A percentile compares a stretch with the other conserved stretches of the same genome.
phyloP scores from a whole-genome alignment of 495 filamentous ascomycete species.

The Astrothelium subdiscretum region DNA sequence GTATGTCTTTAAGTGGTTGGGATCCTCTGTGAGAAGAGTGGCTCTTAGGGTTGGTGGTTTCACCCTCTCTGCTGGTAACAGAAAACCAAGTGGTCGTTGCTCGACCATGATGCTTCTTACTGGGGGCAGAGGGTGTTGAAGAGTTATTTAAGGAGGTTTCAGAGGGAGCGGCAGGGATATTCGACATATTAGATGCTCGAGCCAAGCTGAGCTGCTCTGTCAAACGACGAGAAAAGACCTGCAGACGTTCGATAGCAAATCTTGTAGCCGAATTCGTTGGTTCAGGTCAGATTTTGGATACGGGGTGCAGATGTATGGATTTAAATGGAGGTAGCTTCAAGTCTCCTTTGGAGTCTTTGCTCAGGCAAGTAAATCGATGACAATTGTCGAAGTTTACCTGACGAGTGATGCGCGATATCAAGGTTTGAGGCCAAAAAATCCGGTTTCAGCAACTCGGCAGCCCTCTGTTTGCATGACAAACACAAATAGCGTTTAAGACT shows the following conservation, averaged over 20 bases:
- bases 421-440: not conserved
- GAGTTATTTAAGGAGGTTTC: not conserved
- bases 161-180: too few relatives aligned
- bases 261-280: too few relatives aligned
- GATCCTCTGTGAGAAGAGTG: not conserved
- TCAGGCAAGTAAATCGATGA: not conserved
- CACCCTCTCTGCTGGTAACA: not conserved
- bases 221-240: too few relatives aligned
- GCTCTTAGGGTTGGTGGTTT: not conserved
- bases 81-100: not conserved
- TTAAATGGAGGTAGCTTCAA: too few relatives aligned
- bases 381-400: too few relatives aligned
- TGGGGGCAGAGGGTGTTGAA: not conserved
- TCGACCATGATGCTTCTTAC: not conserved
- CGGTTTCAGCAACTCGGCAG: not conserved
- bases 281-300: too few relatives aligned
- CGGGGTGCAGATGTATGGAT: too few relatives aligned
- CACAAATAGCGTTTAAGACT: not conserved
- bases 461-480: not conserved
- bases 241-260: too few relatives aligned
- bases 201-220: too few relatives aligned
- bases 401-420: not conserved
- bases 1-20: not conserved
- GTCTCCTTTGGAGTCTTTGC: too few relatives aligned
- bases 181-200: too few relatives aligned